Base-by-base conservation (phyloP, 345 rosid genomes). In the Syzygium oleosum region DNA sequence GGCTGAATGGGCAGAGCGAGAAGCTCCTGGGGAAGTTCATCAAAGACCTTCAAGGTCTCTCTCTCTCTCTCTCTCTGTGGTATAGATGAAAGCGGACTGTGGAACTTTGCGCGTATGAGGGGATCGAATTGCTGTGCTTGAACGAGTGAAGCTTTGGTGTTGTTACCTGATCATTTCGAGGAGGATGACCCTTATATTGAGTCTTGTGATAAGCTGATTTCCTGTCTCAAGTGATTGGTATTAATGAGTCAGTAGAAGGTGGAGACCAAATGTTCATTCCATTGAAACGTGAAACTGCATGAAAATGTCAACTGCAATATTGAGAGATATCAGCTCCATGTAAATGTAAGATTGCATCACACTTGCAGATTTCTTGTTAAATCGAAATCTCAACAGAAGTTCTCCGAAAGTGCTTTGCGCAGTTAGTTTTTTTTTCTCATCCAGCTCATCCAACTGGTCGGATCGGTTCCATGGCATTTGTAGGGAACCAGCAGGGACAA, bases 1-100 rank as follows among this genome's bases (percentile, higher is more conserved):
- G 90, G 89, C 90, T 95, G 56, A 97, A 95, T 88, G 98, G 99
- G 59, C 97, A 96, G 89, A 95, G 99, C 86, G 99, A 97, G 88
- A 94, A 90, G 91, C 98, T 96, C 90, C 94, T 96, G 14, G 99
- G 99, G 31, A 94, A 95, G 90, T 97, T 97, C 90, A 94, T 96
- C 87, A 87, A 80, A 55, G 95, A 95, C 87, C 91, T 91, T 89
- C 94, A 89, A 80, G 95, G 98, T 58, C 29, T 58, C 65, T 58
- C 43, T 65, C 22, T 63, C 41, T 29, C 41, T 65, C 43, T 65
- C 12, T 29, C 68, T 12, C 17, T 61, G 16, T 17, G 11, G 80
- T 19, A 34, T 38, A 21, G 49, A 38, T 73, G 80, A 38, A 73
- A 6, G 19, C 7, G 73, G 73, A 61, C 38, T 21, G 49, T 34